Evolutionary conservation across 169 alveolate genomes (phyloP).

Genomic region (Plasmodium cynomolgi): DNA sequence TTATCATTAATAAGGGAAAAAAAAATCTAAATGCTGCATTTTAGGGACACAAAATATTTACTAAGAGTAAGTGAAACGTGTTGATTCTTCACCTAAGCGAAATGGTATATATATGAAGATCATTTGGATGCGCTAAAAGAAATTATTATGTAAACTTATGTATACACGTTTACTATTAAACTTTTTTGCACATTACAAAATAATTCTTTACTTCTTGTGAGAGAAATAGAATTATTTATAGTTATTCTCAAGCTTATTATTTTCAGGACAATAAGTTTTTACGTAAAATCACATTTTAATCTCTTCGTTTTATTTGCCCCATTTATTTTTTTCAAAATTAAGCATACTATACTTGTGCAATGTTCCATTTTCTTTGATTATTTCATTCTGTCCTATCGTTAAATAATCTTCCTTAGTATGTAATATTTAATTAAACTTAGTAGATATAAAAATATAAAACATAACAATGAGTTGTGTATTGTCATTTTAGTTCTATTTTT

Average conservation of each 20-base stretch:
- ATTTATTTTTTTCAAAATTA: neutral
- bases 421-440: neutral
- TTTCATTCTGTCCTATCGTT: neutral
- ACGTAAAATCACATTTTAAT: neutral
- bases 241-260: neutral
- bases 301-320: neutral
- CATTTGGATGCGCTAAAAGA: no score
- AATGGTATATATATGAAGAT: no score
- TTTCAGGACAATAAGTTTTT: neutral
- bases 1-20: no score
- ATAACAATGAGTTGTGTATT: no score
- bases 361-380: neutral
- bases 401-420: neutral
- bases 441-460: no score
- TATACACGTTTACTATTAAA: neutral
- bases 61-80: no score
- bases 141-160: no score
- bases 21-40: no score
- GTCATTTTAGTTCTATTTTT: no score
- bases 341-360: neutral
- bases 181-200: neutral
- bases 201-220: neutral
- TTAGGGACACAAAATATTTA: no score
- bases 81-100: no score
- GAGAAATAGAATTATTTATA: neutral